These are phyloP conservation scores for Ambrosia trifida DNA, from an alignment of 129 eudicot genomes.

Conservation along the genomic window DNA sequence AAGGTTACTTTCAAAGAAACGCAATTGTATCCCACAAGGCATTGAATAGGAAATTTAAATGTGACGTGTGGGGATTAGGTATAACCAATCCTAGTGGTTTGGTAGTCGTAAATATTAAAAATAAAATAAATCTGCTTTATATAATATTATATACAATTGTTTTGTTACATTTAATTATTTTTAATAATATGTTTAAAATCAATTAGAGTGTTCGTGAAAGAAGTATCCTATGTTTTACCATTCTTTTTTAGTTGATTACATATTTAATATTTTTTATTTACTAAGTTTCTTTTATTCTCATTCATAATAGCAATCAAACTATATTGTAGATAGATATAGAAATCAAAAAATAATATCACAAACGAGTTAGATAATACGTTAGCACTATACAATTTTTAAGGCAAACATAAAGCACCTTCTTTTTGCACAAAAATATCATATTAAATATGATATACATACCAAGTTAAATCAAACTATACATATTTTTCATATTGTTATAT, in stretches of 20 bases:
- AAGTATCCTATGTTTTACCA: background rate
- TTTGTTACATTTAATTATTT: background rate
- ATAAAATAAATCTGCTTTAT: background rate
- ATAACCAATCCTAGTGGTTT: slow-evolving; percentile 25
- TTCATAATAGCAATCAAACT: background rate
- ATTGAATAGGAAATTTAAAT: slow-evolving; percentile 1
- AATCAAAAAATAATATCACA: background rate
- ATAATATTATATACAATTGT: background rate
- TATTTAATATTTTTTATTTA: background rate
- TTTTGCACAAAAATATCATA: too few species aligned
- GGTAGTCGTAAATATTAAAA: slow-evolving; percentile 15
- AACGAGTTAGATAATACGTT: too few species aligned
- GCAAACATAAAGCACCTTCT: too few species aligned
- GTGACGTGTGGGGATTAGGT: slow-evolving; percentile 22
- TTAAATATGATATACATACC: too few species aligned
- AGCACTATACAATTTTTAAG: too few species aligned
- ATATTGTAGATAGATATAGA: background rate
- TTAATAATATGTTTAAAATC: background rate
- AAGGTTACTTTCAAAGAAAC: background rate
- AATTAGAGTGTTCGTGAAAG: background rate
- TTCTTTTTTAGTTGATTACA: background rate
- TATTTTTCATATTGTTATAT: too few species aligned
- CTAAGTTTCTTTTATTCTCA: background rate
- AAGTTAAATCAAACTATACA: too few species aligned
- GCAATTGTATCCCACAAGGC: background rate